Base-by-base conservation (phyloP, 169 alveolate species). In the Toxoplasma gondii region DNA sequence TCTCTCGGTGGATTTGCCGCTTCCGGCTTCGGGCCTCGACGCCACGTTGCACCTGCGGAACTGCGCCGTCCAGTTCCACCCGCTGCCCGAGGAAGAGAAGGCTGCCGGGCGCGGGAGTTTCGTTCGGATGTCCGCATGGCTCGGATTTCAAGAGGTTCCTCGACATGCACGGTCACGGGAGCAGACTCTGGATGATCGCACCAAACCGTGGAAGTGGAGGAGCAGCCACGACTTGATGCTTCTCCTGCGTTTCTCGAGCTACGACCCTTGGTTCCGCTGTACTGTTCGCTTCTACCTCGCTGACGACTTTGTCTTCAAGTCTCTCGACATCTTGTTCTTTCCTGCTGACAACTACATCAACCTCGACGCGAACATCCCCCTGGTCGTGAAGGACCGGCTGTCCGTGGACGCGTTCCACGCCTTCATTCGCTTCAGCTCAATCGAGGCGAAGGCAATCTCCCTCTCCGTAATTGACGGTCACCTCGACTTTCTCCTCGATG, bases 321-420 rank as follows among this genome's bases (percentile, higher is more conserved):
- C 69, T 22, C 88, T 94, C 43, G 45, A 44, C 58, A n/a, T 94
- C 44, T 38, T 39, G 36, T 80, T 82, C 58, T 74, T 83, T 0
- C 96, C 96, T 5, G 96, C 93, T 39, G 94, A 94, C 54, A 41
- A 88, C 74, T 94, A 94, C 81, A 45, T 94, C n/a, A 64, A 78
- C 41, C 78, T 94, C 12, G 58, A 90, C 29, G 67, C 96, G 43
- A 0, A 10, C 24, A 92, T 94, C 27, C 93, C 94, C 10, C 36
- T 91, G 92, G 7, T 53, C 19, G 88, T 34, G 31, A 91, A 70
- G 81, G 92, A 58, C 39, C 58, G 64, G 45, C 27, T 94, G 16
- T 43, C 39, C 36, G 10, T 94, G 16, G 88, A 53, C n/a, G 96
- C 96, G 10, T 88, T 88, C 58, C 94, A 94, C 84, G 96, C 96